Evolutionary conservation across 2,329 filamentous ascomycete species (phyloP).

Genomic region (Delphinella strobiligena): DNA sequence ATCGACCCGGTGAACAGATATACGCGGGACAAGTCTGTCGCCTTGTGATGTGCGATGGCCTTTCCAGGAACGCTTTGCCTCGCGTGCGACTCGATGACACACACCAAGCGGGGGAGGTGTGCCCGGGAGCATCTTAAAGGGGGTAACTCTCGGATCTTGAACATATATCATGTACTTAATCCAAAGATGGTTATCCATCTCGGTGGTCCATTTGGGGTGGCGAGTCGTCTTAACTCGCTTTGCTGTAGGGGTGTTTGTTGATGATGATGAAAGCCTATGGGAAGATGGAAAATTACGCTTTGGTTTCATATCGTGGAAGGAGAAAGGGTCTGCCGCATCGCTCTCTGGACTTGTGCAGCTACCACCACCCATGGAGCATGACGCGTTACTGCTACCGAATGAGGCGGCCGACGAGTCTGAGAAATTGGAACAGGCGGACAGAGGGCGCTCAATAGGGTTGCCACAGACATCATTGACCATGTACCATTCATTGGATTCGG

Average conservation of each 20-base stretch:
- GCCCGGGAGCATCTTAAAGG: constrained; percentile 55
- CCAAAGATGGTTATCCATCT: constrained; percentile 57
- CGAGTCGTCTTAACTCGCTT: constrained; percentile 33
- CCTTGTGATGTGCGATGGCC: constrained; percentile 26
- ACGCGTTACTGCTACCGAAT: constrained; percentile 44
- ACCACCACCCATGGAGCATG: constrained; percentile 41
- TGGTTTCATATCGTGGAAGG: constrained; percentile 19
- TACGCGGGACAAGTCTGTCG: constrained; percentile 12
- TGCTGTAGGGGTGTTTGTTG: constrained; percentile 16
- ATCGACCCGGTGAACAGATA: constrained; percentile 17
- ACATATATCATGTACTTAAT: constrained; percentile 53
- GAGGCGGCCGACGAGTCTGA: constrained; percentile 54
- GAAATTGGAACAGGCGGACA: constrained; percentile 45
- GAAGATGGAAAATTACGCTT: too few species aligned
- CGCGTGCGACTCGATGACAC: constrained; percentile 49
- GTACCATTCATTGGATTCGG: constrained; percentile 5
- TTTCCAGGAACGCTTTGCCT: constrained; percentile 50
- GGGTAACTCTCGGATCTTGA: constrained; percentile 53
- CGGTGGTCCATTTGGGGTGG: constrained; percentile 41
- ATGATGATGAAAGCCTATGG: too few species aligned
- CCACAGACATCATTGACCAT: constrained; percentile 15
- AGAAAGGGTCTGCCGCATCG: constrained; percentile 45
- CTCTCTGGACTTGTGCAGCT: constrained; percentile 51
- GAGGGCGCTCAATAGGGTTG: constrained; percentile 40
- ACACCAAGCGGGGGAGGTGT: constrained; percentile 52